Conservation (phyloP, 345 rosid genomes). For the Populus nigra region DNA sequence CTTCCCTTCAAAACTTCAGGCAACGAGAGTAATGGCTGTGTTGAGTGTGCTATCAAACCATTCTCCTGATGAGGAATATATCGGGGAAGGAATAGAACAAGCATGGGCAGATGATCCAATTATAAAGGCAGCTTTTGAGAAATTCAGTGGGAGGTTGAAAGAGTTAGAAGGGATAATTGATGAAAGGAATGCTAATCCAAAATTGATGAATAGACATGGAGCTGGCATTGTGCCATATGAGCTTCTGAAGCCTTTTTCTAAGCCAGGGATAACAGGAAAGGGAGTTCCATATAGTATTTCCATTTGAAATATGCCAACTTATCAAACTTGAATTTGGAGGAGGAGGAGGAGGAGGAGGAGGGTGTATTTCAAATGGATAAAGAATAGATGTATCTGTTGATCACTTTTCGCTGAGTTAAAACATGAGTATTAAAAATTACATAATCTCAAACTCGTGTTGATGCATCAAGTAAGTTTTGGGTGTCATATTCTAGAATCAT, state of each 20-base stretch:
- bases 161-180: conserved; percentile 25
- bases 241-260: conserved; percentile 29
- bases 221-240: conserved; percentile 25
- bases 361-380: neutral
- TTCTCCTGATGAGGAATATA: conserved; percentile 33
- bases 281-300: conserved; percentile 33
- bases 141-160: conserved; percentile 18
- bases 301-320: neutral
- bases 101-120: conserved; percentile 24
- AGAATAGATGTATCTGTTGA: neutral
- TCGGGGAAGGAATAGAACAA: conserved; percentile 22
- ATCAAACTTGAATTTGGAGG: too few relatives aligned
- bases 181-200: conserved; percentile 15
- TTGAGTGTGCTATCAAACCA: conserved; percentile 19
- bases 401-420: neutral
- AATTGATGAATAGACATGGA: conserved; percentile 25
- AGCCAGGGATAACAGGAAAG: conserved; percentile 26
- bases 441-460: too few relatives aligned
- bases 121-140: conserved; percentile 30
- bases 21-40: conserved; percentile 31
- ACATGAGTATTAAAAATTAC: too few relatives aligned
- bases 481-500: too few relatives aligned
- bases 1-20: conserved; percentile 51
- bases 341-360: too few relatives aligned
- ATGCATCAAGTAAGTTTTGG: too few relatives aligned